phyloP scores from a whole-genome alignment of 78 protist genomes.

The Tieghemostelium lacteum region DNA sequence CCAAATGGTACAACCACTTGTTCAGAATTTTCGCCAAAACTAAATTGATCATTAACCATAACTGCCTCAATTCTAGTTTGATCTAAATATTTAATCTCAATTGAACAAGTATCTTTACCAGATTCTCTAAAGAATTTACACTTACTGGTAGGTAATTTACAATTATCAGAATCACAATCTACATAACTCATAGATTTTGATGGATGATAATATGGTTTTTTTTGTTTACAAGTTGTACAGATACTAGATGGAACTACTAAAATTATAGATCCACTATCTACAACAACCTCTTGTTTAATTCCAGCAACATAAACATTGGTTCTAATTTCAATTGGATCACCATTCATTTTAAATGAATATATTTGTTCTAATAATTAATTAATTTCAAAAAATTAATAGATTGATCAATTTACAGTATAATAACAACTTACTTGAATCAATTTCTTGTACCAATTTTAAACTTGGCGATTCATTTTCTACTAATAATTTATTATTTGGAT shows the following conservation, averaged over 20 bases:
- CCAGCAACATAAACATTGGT: conserved; percentile 55
- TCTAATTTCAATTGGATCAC: conserved; percentile 63
- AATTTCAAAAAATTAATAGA: neutral
- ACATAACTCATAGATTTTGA: conserved; percentile 4
- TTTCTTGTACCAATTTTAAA: too few species aligned
- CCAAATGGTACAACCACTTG: conserved; percentile 40
- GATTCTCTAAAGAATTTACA: conserved; percentile 19
- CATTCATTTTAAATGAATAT: conserved; percentile 24
- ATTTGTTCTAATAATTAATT: conserved; percentile 1
- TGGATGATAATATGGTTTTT: conserved; percentile 42
- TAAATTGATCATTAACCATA: conserved; percentile 39
- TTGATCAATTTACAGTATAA: neutral
- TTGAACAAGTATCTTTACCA: conserved; percentile 12
- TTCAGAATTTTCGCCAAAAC: conserved; percentile 14
- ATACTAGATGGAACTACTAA: conserved; percentile 46
- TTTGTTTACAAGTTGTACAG: conserved; percentile 31
- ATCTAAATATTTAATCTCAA: conserved; percentile 32
- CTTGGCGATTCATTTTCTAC: neutral
- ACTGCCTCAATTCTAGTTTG: conserved; percentile 22
- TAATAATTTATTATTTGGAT: neutral
- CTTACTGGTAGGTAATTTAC: conserved; percentile 2
- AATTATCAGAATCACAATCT: neutral
- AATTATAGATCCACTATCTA: conserved; percentile 37
- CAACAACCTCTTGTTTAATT: conserved; percentile 39
- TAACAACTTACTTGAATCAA: neutral